Evolutionary conservation across 495 filamentous ascomycete species (phyloP), one percentile per base, ranked within the genome.

Genomic region (Penicillium ucsense): DNA sequence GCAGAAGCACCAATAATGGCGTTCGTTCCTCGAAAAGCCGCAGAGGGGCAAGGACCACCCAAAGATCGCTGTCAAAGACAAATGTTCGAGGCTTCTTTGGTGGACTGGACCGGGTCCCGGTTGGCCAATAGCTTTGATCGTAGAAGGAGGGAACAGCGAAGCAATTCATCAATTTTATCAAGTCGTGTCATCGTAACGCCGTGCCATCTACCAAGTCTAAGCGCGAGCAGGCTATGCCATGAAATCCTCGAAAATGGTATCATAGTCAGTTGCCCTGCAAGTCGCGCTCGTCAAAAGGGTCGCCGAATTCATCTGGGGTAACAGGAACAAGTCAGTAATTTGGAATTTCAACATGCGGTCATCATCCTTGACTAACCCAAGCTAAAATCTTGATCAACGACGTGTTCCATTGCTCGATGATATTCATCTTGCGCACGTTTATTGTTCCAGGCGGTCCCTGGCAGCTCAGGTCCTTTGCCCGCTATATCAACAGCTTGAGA

Each of bases 361-460:
- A 7, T 34, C 8, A 48, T 54, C 43, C 28, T 30, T 9, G 12
- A 56, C 66, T 45, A 59, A 77, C 75, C 43, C 43, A 75, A 50
- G 47, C 49, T 76, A 37, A 76, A 77, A 35, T 72, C 66, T 50
- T 62, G 65, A 50, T 78, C 72, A 28, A 76, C 48, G 33, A 78
- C 60, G 54, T 58, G 61, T 45, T 71, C 72, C 70, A 66, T 60
- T 28, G 71, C 73, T 33, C 70, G 60, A 38, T 73, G 63, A 46
- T 75, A 80, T 38, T 88, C 85, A 12, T 86, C 82, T 52, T 74
- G 68, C 0, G 77, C 72, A 45, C 75, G 76, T 53, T 75, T 75
- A 45, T 70, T 81, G 55, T 74, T 75, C 83, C 82, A 85, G 39
- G 67, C 64, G 27, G 64, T 70, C 6, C 76, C 69, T 9, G 71